phyloP scores from a whole-genome alignment of 768 basidiomycete genomes.

The Leucocoprinus leucothites region DNA sequence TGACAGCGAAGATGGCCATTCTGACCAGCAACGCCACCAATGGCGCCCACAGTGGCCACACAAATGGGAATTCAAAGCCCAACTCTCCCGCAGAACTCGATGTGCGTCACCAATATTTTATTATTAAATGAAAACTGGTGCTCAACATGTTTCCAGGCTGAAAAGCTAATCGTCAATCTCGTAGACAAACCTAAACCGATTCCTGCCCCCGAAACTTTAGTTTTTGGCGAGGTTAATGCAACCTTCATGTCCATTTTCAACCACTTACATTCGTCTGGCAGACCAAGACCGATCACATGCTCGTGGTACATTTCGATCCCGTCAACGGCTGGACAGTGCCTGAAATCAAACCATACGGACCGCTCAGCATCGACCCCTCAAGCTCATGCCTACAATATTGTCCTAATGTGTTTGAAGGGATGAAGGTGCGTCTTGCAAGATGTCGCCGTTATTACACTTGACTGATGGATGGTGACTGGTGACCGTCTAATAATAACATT shows the following conservation, averaged over 20 bases:
- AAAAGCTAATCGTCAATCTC: conserved; percentile 47
- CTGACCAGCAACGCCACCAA: too few relatives aligned
- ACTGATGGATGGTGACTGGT: neutral
- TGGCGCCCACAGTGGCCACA: too few relatives aligned
- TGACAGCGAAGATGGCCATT: too few relatives aligned
- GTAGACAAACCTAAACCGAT: conserved; percentile 48
- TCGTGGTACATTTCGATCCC: conserved; percentile 61
- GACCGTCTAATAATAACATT: neutral
- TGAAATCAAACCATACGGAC: conserved; percentile 72
- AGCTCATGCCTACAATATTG: conserved; percentile 85
- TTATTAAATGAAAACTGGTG: neutral
- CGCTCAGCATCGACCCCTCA: conserved; percentile 66
- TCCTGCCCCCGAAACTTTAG: conserved; percentile 42
- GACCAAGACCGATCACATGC: conserved; percentile 80
- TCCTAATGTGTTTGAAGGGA: conserved; percentile 82
- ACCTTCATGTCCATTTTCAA: neutral
- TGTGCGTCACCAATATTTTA: neutral
- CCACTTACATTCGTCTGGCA: conserved; percentile 19
- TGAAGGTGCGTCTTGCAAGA: conserved; percentile 46
- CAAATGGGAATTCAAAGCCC: too few relatives aligned
- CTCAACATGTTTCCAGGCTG: conserved; percentile 38
- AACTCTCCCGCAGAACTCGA: neutral
- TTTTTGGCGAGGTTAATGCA: conserved; percentile 54
- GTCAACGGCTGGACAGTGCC: conserved; percentile 66
- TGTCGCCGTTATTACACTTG: neutral